Base-by-base conservation (phyloP, 2,329 filamentous ascomycete species). In the Ilyonectria robusta region DNA sequence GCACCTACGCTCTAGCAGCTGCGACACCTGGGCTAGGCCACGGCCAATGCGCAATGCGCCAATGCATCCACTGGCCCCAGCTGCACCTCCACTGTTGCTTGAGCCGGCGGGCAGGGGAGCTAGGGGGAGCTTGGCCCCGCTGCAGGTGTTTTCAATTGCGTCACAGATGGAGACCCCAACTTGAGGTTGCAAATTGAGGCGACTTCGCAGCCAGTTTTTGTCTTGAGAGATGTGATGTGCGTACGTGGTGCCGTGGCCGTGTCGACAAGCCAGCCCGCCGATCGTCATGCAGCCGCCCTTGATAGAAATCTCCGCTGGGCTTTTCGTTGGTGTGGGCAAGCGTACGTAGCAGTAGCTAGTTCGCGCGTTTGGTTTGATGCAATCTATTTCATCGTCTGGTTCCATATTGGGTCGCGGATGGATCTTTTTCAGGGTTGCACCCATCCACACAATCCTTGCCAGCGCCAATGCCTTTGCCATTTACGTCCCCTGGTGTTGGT, bases 81-180 rank as follows among this genome's bases (percentile, higher is more conserved):
- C 40, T 42, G 40, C 37, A 40, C 6, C 10, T 40, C 37, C 37
- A 17, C 37, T 40, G 11, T 15, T 40, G 37, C 40, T 42, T n/a
- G 40, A 17, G n/a, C 40, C 40, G n/a, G 40, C 6, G 26, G 26
- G 23, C 59, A 57, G 60, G 53, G 50, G 60, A 63, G 60, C 44
- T 56, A 26, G 13, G 35, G 55, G 29, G 33, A 58, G 46, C 26
- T 53, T n/a, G 42, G 62, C 62, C 55, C 62, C 62, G 55, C 62
- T 55, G 47, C 47, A 54, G 29, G 50, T 33, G 15, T n/a, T 53
- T 29, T 55, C 55, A 31, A 64, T 64, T 59, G 62, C 62, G 62
- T 64, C 62, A 64, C 61, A 58, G 37, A 15, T 21, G 48, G 26
- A 17, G 37, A 13, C 4, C 17, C 37, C 35, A 5, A 26, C 26